Percentiles rank a stretch among this genome's conserved stretches.
Conservation (phyloP, 495 filamentous ascomycete species). For the Talaromyces borbonicus region DNA sequence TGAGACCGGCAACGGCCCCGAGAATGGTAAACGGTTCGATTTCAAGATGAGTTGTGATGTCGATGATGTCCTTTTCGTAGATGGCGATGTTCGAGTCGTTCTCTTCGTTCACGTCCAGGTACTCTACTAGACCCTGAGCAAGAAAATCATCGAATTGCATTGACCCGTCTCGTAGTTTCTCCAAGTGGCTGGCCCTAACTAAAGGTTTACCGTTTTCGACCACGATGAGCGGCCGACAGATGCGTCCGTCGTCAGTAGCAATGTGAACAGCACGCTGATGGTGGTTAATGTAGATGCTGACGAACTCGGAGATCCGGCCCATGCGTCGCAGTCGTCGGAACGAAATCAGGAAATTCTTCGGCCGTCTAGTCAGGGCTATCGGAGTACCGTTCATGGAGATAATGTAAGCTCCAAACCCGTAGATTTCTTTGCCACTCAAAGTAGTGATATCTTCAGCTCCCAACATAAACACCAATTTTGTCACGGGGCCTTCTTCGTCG, state of each 20-base stretch:
- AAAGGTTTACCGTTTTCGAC: constrained; percentile 77
- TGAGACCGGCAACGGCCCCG: constrained; percentile 92
- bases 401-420: constrained; percentile 71
- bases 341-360: constrained; percentile 69
- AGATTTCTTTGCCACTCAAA: constrained; percentile 70
- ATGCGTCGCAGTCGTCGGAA: constrained; percentile 79
- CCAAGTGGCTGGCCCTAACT: constrained; percentile 64
- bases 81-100: constrained; percentile 90
- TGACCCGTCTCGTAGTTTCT: constrained; percentile 65
- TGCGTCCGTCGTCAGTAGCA: constrained; percentile 90
- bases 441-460: constrained; percentile 69
- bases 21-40: constrained; percentile 97
- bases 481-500: constrained; percentile 81
- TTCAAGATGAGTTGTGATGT: constrained; percentile 82
- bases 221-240: constrained; percentile 90
- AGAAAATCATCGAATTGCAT: constrained; percentile 92
- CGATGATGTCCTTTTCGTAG: constrained; percentile 70
- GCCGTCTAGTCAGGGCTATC: constrained; percentile 67
- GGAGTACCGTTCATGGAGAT: constrained; percentile 95
- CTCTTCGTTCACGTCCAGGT: constrained; percentile 96
- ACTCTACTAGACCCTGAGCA: constrained; percentile 80
- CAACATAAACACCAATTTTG: constrained; percentile 65
- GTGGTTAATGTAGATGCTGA: constrained; percentile 89
- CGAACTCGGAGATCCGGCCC: constrained; percentile 85
- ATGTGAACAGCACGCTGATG: constrained; percentile 89